Evolutionary conservation across 139 green algal genomes (phyloP).

Genomic region (Coelastrella sp.): DNA sequence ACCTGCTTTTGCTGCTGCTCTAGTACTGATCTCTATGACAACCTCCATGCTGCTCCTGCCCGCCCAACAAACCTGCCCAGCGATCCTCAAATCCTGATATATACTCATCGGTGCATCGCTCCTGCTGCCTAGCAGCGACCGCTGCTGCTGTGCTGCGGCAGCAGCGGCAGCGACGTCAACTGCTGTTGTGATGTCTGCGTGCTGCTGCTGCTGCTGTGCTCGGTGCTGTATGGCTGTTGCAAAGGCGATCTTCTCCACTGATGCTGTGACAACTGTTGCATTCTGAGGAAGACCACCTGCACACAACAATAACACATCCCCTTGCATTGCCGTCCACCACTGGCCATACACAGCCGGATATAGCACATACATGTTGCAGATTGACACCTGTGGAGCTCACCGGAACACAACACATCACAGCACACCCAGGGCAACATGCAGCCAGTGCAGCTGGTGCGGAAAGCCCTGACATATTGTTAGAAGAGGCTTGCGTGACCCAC

Average conservation of each 20-base stretch:
- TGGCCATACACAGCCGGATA: no score
- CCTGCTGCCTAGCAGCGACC: neutral
- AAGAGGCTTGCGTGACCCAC: no score
- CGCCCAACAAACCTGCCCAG: slow-evolving; percentile 44
- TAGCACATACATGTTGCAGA: no score
- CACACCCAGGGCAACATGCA: no score
- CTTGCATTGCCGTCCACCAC: no score
- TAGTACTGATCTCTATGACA: slow-evolving; percentile 47
- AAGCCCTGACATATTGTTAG: no score
- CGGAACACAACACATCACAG: no score
- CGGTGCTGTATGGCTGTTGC: neutral
- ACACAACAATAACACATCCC: no score
- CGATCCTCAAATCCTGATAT: slow-evolving; percentile 5
- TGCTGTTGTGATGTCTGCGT: neutral
- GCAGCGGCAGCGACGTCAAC: slow-evolving; percentile 14
- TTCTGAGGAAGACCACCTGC: slow-evolving; percentile 13
- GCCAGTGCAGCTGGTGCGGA: no score
- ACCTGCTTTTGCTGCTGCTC: neutral
- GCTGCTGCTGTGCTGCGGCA: slow-evolving; percentile 28
- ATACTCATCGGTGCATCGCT: slow-evolving; percentile 24
- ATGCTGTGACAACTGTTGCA: slow-evolving; percentile 50
- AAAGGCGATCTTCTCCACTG: slow-evolving; percentile 53
- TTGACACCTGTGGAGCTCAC: no score
- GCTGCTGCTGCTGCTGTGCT: slow-evolving; percentile 7
- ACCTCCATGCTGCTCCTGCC: slow-evolving; percentile 61